Base-by-base conservation (phyloP, 306 rosid genomes). In the Pyrus communis region DNA sequence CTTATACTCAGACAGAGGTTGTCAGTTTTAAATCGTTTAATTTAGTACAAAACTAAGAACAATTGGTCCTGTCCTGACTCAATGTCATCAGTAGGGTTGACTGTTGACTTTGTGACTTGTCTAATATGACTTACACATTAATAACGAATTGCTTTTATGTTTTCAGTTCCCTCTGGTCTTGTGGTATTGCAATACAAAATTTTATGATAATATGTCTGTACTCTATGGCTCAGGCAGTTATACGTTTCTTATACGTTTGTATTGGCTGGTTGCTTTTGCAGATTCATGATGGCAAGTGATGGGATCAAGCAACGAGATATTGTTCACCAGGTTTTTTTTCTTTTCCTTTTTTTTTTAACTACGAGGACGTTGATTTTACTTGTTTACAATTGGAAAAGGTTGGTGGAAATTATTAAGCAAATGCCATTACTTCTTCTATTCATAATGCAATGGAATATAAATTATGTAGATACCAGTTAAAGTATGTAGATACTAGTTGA, bases 231-330 rank as follows among this genome's bases (percentile, higher is more conserved):
- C 30, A 55, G n/a, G 67, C 28, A 70, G 80, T 58, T 86, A 59
- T 33, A 1, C 21, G 79, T 57, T 85, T 78, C 78, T 58, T 86
- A 59, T 33, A 33, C 27, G 79, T 57, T 85, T 78, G 49, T 69
- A 46, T 22, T 72, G 71, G 57, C 58, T 77, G 68, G 38, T 76
- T 80, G 52, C 85, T 69, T 51, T 35, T 86, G 73, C 89, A 94
- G 98, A 67, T 94, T 94, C 87, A 84, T 94, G 96, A 94, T 87
- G 89, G 97, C 98, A 22, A 84, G 98, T 61, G 97, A 94, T 63
- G 98, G 98, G 81, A 92, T 94, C 83, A 94, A 94, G 88, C 89
- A 89, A 74, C 82, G 95, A 6, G 87, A 83, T 67, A 71, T 83
- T 71, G 82, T 92, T 83, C 87, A 88, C 75, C 89, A 90, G 97